Conservation (phyloP, 176 grass and related monocot species). For the Ensete glaucum region DNA sequence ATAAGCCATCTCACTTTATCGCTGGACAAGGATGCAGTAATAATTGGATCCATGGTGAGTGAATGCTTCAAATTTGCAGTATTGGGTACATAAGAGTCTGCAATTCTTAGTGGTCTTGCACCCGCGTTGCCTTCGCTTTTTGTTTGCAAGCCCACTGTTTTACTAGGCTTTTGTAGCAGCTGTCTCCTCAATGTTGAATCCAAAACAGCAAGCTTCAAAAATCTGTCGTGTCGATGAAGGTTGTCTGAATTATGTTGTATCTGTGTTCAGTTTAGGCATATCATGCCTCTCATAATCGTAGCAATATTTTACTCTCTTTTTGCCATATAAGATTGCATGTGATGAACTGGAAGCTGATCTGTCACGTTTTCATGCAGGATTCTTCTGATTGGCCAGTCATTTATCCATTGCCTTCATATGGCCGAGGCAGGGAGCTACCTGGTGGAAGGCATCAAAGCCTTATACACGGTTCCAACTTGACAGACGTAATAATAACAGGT, state of each 20-base stretch:
- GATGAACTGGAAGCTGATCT: neutral
- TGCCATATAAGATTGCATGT: neutral
- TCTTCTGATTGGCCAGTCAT: conserved; percentile 60
- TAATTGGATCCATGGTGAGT: conserved; percentile 81
- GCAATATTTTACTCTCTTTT: no score
- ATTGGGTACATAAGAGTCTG: no score
- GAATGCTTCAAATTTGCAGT: neutral
- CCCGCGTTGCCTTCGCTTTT: no score
- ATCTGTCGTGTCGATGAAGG: no score
- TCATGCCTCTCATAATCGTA: no score
- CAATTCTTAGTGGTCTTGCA: no score
- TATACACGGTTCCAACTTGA: conserved; percentile 76
- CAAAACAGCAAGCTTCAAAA: no score
- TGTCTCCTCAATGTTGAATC: no score
- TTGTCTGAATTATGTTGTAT: no score
- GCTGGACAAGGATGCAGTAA: conserved; percentile 71
- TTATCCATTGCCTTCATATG: conserved; percentile 88
- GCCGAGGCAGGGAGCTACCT: conserved; percentile 79
- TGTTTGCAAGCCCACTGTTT: no score
- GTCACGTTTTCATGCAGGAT: conserved; percentile 35
- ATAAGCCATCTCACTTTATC: conserved; percentile 94
- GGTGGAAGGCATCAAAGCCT: conserved; percentile 75
- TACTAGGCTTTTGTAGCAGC: no score
- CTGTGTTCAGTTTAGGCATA: no score
- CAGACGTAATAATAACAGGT: conserved; percentile 90